A percentile compares a stretch with the other conserved stretches of the same genome.
Evolutionary conservation across 164 flowering plant species (phyloP).

Genomic region (Tinospora cordifolia): DNA sequence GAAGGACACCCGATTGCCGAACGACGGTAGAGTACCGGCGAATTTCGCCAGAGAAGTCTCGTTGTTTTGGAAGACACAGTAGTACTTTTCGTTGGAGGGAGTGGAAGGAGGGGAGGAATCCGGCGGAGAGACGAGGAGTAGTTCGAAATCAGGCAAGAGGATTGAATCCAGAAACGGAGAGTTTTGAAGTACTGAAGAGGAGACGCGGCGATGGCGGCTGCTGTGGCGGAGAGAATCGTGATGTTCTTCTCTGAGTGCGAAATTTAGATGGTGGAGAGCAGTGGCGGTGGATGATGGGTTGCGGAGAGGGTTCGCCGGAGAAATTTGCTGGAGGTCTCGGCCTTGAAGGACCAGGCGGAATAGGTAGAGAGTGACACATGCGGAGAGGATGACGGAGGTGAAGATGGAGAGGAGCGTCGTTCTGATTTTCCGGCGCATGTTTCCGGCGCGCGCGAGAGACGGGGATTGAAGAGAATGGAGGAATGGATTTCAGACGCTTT

Average conservation of each 20-base stretch:
- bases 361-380: slow-evolving; percentile 10
- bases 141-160: slow-evolving; percentile 72
- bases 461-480: too few species aligned
- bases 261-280: slow-evolving; percentile 4
- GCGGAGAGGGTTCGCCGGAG: too few species aligned
- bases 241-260: slow-evolving; percentile 10
- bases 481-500: too few species aligned
- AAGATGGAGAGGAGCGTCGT: slow-evolving; percentile 15
- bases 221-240: background rate
- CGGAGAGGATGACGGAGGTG: slow-evolving; percentile 14
- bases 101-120: background rate
- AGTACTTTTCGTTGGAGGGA: slow-evolving; percentile 7
- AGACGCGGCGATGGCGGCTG: slow-evolving; percentile 17
- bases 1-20: slow-evolving; percentile 31
- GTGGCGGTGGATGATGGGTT: background rate
- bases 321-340: too few species aligned
- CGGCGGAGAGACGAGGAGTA: slow-evolving; percentile 33
- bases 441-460: too few species aligned
- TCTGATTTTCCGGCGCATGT: slow-evolving; percentile 19
- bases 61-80: slow-evolving; percentile 50
- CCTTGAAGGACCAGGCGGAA: slow-evolving; percentile 12
- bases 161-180: slow-evolving; percentile 27
- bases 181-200: slow-evolving; percentile 4
- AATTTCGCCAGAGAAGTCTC: slow-evolving; percentile 40
- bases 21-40: slow-evolving; percentile 33